Conservation (phyloP, 179 eudicot genomes). For the Drosera spatulata region DNA sequence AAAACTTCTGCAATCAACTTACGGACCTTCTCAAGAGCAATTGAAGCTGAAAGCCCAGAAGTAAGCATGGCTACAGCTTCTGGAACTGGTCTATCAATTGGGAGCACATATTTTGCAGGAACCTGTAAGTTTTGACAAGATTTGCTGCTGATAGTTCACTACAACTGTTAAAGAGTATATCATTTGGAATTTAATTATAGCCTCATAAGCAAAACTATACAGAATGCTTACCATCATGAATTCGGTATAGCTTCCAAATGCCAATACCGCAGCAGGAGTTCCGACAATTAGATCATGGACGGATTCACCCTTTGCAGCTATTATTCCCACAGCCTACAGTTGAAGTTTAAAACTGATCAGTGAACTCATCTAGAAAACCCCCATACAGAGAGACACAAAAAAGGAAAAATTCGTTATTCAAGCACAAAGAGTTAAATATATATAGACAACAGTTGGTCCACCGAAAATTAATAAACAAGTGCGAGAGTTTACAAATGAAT, state of each 20-base stretch:
- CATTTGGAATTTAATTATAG: not conserved
- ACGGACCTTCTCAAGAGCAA: constrained; percentile 82
- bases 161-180: not conserved
- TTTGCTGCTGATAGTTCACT: not conserved
- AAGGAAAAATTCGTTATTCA: no score
- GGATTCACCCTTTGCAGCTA: constrained; percentile 79
- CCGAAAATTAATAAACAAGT: no score
- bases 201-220: not conserved
- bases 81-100: constrained; percentile 91
- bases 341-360: not conserved
- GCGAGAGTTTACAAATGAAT: no score
- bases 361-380: no score
- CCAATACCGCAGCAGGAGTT: constrained; percentile 88
- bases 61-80: constrained; percentile 99
- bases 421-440: no score
- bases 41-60: constrained; percentile 97
- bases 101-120: constrained; percentile 78
- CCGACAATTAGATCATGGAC: constrained; percentile 62
- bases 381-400: no score
- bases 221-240: constrained; percentile 46
- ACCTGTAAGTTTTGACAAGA: constrained; percentile 36
- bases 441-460: no score
- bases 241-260: constrained; percentile 91
- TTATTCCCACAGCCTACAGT: constrained; percentile 85
- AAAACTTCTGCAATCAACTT: not conserved